Evolutionary conservation across 345 rosid species (phyloP).

Genomic region (Corchorus capsularis): DNA sequence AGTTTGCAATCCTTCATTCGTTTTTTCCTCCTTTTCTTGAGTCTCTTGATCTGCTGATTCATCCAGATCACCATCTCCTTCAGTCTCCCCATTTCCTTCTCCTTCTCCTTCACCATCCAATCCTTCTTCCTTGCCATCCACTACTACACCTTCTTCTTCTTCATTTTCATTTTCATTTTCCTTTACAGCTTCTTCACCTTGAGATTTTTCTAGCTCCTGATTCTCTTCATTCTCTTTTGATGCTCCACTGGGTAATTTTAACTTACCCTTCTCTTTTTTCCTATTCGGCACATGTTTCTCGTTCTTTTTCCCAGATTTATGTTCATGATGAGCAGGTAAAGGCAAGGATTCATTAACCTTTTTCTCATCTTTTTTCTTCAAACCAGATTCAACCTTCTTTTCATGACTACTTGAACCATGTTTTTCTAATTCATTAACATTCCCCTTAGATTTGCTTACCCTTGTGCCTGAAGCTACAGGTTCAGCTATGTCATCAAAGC

Average conservation of each 20-base stretch:
- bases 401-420: conserved; percentile 33
- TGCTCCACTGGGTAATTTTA: conserved; percentile 37
- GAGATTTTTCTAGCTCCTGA: conserved; percentile 42
- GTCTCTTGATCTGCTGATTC: conserved; percentile 51
- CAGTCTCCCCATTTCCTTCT: conserved; percentile 44
- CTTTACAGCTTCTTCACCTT: conserved; percentile 40
- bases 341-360: conserved; percentile 42
- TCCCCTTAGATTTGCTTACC: conserved; percentile 23
- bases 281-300: conserved; percentile 37
- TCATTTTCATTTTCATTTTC: conserved; percentile 52
- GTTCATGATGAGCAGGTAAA: conserved; percentile 41
- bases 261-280: conserved; percentile 37
- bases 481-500: conserved; percentile 88
- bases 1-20: conserved; percentile 32
- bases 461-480: conserved; percentile 55
- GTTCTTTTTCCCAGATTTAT: conserved; percentile 47
- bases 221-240: conserved; percentile 37
- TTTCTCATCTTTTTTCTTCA: conserved; percentile 41
- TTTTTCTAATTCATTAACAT: conserved; percentile 26
- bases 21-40: conserved; percentile 48
- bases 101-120: conserved; percentile 45
- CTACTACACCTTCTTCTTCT: conserved; percentile 39
- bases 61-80: conserved; percentile 44
- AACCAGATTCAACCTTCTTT: conserved; percentile 39
- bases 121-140: conserved; percentile 59